Base-by-base conservation (phyloP, 2,329 filamentous ascomycete species). In the Achaetomium macrosporum region DNA sequence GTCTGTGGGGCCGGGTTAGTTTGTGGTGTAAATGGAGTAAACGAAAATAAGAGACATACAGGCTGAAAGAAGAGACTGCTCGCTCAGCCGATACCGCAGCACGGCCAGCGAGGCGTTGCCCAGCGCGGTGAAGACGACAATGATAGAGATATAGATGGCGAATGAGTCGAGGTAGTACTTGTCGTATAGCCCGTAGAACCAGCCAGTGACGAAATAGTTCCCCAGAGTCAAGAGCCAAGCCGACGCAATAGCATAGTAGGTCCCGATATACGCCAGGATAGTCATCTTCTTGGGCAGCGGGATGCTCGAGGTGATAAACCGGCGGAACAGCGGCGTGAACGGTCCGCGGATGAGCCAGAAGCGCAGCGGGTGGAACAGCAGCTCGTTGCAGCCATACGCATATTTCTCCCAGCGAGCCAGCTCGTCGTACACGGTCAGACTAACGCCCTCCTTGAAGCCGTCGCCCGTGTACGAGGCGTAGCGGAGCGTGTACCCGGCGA, bases 381-480 rank as follows among this genome's bases (percentile, higher is more conserved):
- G 76, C 71, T 91, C 88, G 67, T 87, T 88, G 70, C 88, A 91
- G 35, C 88, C 87, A 62, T 90, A 91, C 1, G 88, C 88, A 65
- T 90, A 90, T 70, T 92, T 92, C 65, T 92, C 88, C 88, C 88
- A 92, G 53, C 88, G 84, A 2, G 87, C 85, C 54, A 92, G 76
- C 68, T 92, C 88, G 68, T 92, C 88, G 65, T 92, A 90, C 9
- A 92, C 87, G 0, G 88, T 92, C 53, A 92, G 73, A 1, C 87
- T 91, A 49, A 92, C 88, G 59, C 88, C 88, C 66, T 92, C 88
- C 66, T 90, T 85, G 75, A 90, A 90, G 47, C 83, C 86, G 19
- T 85, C 82, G 35, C 83, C 83, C 7, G 83, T 83, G 77, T 87
- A 90, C 16, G 84, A 81, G 11, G 83, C 85, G 25, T 90, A 75